Evolutionary conservation across 306 rosid species (phyloP).

Genomic region (Styphnolobium japonicum): DNA sequence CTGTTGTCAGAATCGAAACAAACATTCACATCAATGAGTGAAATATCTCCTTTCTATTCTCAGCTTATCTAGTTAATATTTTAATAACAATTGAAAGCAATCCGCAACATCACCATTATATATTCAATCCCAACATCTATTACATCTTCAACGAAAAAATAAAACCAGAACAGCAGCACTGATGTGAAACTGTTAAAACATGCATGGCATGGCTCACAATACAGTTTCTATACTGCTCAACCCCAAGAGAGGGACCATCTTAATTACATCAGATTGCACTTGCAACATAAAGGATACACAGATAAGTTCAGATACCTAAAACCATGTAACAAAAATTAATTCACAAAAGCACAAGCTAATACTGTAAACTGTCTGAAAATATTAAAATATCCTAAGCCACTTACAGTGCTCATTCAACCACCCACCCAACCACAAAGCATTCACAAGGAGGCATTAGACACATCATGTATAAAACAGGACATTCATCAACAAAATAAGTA

Average conservation of each 20-base stretch:
- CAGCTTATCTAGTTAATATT: background rate
- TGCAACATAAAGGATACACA: background rate
- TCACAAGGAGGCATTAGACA: background rate
- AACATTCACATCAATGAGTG: background rate
- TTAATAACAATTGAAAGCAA: background rate
- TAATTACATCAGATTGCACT: background rate
- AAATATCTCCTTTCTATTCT: background rate
- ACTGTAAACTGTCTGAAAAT: too few species aligned
- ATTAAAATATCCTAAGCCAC: too few species aligned
- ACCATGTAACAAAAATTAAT: background rate
- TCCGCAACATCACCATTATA: background rate
- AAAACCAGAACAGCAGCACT: background rate
- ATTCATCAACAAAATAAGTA: background rate
- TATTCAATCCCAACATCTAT: background rate
- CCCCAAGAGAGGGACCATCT: background rate
- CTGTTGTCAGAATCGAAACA: background rate
- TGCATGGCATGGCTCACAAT: background rate
- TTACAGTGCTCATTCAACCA: too few species aligned
- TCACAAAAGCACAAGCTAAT: background rate
- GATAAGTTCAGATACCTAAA: background rate
- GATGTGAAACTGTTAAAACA: background rate
- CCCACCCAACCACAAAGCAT: background rate
- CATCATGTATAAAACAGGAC: background rate
- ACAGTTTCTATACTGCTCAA: background rate
- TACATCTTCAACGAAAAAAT: background rate